phyloP scores from a whole-genome alignment of 257 asterid genomes.

The Nicotiana otophora region DNA sequence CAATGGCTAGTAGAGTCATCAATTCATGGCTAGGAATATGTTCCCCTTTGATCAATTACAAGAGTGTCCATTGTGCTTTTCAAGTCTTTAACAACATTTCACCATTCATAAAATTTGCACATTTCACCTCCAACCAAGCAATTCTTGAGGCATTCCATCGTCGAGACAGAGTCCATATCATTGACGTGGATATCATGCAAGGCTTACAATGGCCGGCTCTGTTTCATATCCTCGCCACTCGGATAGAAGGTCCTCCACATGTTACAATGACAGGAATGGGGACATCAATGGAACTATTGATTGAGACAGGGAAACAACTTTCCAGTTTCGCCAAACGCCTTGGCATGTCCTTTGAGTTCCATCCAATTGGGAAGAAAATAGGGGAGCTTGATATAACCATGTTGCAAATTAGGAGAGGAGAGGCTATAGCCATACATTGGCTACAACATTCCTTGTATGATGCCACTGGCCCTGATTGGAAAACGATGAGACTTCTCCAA shows the following conservation, averaged over 20 bases:
- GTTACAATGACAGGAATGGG: constrained; percentile 73
- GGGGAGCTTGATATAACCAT: constrained; percentile 41
- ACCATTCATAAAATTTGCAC: constrained; percentile 68
- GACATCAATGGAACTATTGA: constrained; percentile 36
- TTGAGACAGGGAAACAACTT: constrained; percentile 59
- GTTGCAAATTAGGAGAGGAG: constrained; percentile 40
- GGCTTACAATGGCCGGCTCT: constrained; percentile 86
- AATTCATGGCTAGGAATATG: constrained; percentile 67
- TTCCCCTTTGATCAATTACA: constrained; percentile 44
- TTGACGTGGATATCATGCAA: constrained; percentile 76
- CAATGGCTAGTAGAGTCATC: constrained; percentile 68
- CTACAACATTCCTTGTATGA: constrained; percentile 71
- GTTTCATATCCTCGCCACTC: constrained; percentile 64
- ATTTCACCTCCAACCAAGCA: constrained; percentile 74
- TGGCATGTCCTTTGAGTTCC: constrained; percentile 64
- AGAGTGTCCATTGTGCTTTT: constrained; percentile 38
- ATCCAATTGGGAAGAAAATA: constrained; percentile 42
- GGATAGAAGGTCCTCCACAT: constrained; percentile 68
- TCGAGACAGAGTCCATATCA: constrained; percentile 47
- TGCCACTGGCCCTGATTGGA: constrained; percentile 73
- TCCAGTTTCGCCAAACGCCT: constrained; percentile 55
- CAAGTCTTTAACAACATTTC: constrained; percentile 59
- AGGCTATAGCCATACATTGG: constrained; percentile 70
- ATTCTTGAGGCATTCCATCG: constrained; percentile 60
- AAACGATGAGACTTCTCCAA: constrained; percentile 51